Conservation (phyloP, 2,329 filamentous ascomycete species). For the Alternaria metachromatica region DNA sequence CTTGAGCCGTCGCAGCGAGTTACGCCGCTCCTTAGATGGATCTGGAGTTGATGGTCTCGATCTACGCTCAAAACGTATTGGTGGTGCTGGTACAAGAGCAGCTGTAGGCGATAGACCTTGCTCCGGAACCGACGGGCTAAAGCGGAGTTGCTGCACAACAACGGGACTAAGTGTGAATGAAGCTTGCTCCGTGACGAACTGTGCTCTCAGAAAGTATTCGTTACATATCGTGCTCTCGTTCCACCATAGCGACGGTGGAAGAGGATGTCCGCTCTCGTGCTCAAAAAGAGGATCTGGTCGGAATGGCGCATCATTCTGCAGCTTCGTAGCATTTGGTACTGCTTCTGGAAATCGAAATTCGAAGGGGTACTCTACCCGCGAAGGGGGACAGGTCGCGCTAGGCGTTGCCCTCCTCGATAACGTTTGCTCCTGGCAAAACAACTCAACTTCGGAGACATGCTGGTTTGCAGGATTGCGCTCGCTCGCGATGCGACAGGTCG, state of each 20-base stretch:
- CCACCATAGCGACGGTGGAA: slow-evolving; percentile 29
- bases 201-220: slow-evolving; percentile 30
- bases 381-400: slow-evolving; percentile 21
- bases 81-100: slow-evolving; percentile 6
- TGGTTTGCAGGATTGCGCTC: slow-evolving; percentile 21
- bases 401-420: slow-evolving; percentile 12
- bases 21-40: slow-evolving; percentile 5
- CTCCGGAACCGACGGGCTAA: slow-evolving; percentile 25
- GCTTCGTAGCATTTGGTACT: slow-evolving; percentile 15
- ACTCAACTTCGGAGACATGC: slow-evolving; percentile 14
- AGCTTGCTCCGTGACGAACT: slow-evolving; percentile 17
- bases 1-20: slow-evolving; percentile 15
- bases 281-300: slow-evolving; percentile 18
- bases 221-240: slow-evolving; percentile 20
- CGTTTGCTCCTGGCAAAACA: slow-evolving; percentile 20
- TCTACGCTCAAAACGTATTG: slow-evolving; percentile 20
- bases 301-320: slow-evolving; percentile 15
- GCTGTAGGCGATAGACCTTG: background rate
- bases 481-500: slow-evolving; percentile 23
- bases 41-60: slow-evolving; percentile 18
- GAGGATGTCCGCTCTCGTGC: slow-evolving; percentile 14
- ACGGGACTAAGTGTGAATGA: slow-evolving; percentile 23
- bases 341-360: slow-evolving; percentile 31
- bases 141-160: slow-evolving; percentile 24
- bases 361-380: slow-evolving; percentile 27